These are phyloP conservation scores for Stagonosporopsis chrysanthemi DNA, from an alignment of 2,329 filamentous ascomycete genomes.

Conservation along the genomic window DNA sequence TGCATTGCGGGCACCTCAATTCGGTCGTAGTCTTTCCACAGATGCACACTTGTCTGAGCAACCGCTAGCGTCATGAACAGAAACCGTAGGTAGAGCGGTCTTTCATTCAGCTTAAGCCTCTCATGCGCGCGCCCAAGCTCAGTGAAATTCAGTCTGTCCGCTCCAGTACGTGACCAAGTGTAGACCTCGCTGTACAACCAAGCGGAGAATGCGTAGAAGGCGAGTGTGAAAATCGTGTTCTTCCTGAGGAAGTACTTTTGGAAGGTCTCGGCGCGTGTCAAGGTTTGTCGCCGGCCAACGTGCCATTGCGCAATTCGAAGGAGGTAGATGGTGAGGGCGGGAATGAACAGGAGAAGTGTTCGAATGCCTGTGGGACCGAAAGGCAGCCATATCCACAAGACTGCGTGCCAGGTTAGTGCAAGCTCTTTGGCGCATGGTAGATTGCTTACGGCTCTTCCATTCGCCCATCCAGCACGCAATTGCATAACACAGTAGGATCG, in stretches of 20 bases:
- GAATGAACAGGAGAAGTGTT: slow-evolving; percentile 76
- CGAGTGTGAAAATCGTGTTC: slow-evolving; percentile 71
- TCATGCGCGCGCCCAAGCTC: slow-evolving; percentile 71
- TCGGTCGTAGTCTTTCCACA: slow-evolving; percentile 76
- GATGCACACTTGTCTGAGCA: slow-evolving; percentile 72
- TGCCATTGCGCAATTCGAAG: slow-evolving; percentile 87
- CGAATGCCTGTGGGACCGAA: slow-evolving; percentile 78
- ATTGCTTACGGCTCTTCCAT: slow-evolving; percentile 67
- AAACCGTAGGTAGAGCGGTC: slow-evolving; percentile 79
- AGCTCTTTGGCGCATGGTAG: neutral
- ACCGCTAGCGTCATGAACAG: slow-evolving; percentile 74
- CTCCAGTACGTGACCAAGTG: slow-evolving; percentile 71
- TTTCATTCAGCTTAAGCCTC: slow-evolving; percentile 81
- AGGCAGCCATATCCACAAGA: slow-evolving; percentile 87
- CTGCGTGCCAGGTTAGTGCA: slow-evolving; percentile 55
- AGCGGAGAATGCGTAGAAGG: slow-evolving; percentile 80
- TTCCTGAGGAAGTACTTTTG: slow-evolving; percentile 64
- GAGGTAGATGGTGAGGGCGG: slow-evolving; percentile 78
- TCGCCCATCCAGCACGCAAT: slow-evolving; percentile 74
- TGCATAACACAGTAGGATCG: slow-evolving; percentile 75
- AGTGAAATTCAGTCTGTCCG: slow-evolving; percentile 74
- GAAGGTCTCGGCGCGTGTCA: slow-evolving; percentile 72
- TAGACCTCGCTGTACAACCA: slow-evolving; percentile 83
- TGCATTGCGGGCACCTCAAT: slow-evolving; percentile 59
- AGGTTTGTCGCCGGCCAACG: slow-evolving; percentile 66